These are phyloP conservation scores for Xylariales sp. DNA, from an alignment of 2,329 filamentous ascomycete species.

Conservation along the genomic window DNA sequence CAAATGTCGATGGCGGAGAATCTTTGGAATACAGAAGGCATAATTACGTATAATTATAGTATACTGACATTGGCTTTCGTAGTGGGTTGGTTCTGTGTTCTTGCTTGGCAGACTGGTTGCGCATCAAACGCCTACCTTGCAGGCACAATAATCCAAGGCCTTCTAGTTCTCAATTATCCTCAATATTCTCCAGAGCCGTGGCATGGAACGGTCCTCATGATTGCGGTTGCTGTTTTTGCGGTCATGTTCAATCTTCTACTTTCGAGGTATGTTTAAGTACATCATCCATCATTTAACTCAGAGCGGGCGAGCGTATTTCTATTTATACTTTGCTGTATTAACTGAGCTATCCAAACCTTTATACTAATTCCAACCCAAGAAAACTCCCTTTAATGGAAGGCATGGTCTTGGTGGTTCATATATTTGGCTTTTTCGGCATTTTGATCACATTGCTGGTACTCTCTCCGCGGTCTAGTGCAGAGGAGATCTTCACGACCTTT, in stretches of 20 bases:
- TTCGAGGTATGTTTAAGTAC: too few relatives aligned
- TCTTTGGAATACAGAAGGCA: too few relatives aligned
- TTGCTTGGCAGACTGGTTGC: conserved; percentile 35
- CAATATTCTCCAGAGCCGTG: conserved; percentile 21
- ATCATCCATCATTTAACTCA: too few relatives aligned
- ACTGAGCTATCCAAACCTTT: too few relatives aligned
- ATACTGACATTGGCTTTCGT: too few relatives aligned
- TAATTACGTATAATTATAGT: too few relatives aligned
- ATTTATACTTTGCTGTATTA: too few relatives aligned
- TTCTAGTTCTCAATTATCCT: conserved; percentile 12
- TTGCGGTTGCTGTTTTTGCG: conserved; percentile 32
- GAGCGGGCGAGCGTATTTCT: too few relatives aligned
- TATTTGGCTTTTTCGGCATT: conserved; percentile 37
- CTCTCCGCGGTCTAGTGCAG: conserved; percentile 23
- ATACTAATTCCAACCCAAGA: too few relatives aligned
- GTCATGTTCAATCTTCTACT: conserved; percentile 38
- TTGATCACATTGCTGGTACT: conserved; percentile 32
- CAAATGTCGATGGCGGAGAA: too few relatives aligned
- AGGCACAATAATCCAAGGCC: conserved; percentile 14
- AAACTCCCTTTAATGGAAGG: conserved; percentile 36
- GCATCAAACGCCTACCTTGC: conserved; percentile 34
- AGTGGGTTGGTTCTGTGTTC: conserved; percentile 41
- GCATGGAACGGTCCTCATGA: conserved; percentile 32
- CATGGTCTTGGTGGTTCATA: conserved; percentile 36
- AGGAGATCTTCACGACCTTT: conserved; percentile 42